phyloP scores from a whole-genome alignment of 2,329 filamentous ascomycete species.

The Boeremia exigua region DNA sequence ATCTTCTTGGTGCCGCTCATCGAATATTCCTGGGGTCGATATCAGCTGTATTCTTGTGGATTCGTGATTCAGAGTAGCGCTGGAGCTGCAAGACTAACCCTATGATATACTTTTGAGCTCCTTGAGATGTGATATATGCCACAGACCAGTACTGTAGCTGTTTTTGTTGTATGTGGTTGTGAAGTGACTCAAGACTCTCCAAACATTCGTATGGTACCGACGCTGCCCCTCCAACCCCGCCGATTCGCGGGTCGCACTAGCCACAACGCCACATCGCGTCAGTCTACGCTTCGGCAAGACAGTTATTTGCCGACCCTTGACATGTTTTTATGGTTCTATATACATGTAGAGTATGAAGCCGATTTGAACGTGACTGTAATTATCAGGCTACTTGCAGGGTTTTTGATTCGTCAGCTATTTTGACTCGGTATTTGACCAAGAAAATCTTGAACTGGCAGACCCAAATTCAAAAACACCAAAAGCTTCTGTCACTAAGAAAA shows the following conservation, averaged over 20 bases:
- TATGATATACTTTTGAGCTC: neutral
- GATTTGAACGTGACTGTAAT: neutral
- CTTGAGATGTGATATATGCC: neutral
- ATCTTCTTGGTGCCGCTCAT: conserved; percentile 48
- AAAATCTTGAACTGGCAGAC: neutral
- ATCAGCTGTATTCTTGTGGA: conserved; percentile 5
- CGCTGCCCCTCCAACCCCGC: conserved; percentile 35
- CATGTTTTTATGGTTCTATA: too few species aligned
- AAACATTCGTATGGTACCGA: conserved; percentile 19
- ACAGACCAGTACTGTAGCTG: conserved; percentile 1
- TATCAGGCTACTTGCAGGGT: neutral
- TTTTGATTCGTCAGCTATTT: conserved; percentile 15
- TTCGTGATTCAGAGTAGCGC: neutral
- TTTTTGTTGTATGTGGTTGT: conserved; percentile 9
- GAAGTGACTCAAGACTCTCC: conserved; percentile 34
- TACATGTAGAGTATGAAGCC: too few species aligned
- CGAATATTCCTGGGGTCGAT: conserved; percentile 9
- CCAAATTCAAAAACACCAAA: neutral
- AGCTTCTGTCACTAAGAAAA: too few species aligned
- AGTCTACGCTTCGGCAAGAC: neutral
- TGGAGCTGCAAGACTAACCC: neutral
- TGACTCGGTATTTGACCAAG: neutral
- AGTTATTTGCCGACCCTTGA: too few species aligned
- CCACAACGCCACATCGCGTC: conserved; percentile 20
- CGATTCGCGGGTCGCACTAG: conserved; percentile 11